Percentiles rank a stretch among this genome's conserved stretches.
Conservation (phyloP, 495 filamentous ascomycete genomes). For the Geopyxis carbonaria region DNA sequence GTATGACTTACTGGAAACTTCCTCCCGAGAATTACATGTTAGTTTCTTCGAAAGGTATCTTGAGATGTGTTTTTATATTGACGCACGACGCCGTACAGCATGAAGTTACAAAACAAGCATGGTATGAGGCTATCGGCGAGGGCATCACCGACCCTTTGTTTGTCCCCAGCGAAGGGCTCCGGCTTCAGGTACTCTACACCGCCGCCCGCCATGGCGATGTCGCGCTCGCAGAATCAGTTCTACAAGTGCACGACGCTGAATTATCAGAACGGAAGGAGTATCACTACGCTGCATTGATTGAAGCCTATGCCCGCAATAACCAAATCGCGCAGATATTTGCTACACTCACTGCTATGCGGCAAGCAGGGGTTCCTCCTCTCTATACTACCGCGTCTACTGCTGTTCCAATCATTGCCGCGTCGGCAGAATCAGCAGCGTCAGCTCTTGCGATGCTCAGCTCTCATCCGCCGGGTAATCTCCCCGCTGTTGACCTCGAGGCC, state of each 20-base stretch:
- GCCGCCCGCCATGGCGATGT: conserved; percentile 50
- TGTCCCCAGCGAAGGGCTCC: conserved; percentile 46
- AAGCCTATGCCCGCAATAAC: conserved; percentile 36
- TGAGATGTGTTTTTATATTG: no score
- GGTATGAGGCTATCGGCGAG: conserved; percentile 40
- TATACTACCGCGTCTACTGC: conserved; percentile 43
- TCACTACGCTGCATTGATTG: conserved; percentile 63
- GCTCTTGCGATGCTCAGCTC: conserved; percentile 6
- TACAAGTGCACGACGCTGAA: conserved; percentile 39
- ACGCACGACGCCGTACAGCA: no score
- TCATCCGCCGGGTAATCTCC: conserved; percentile 12
- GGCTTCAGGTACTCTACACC: conserved; percentile 46
- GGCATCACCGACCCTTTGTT: conserved; percentile 30
- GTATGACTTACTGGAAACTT: conserved; percentile 53
- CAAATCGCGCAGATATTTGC: conserved; percentile 34
- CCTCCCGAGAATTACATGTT: conserved; percentile 36
- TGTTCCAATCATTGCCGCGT: conserved; percentile 27
- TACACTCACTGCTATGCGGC: conserved; percentile 50
- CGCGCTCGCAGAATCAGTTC: conserved; percentile 47
- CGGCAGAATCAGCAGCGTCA: conserved; percentile 6
- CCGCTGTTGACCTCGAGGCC: conserved; percentile 27
- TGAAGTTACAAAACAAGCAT: conserved; percentile 44
- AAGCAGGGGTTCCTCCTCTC: conserved; percentile 36
- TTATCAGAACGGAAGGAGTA: conserved; percentile 36
- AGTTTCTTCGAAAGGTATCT: no score